Percentiles rank a stretch among this genome's conserved stretches.
Conservation (phyloP, 306 rosid genomes). For the Prunus salicina region DNA sequence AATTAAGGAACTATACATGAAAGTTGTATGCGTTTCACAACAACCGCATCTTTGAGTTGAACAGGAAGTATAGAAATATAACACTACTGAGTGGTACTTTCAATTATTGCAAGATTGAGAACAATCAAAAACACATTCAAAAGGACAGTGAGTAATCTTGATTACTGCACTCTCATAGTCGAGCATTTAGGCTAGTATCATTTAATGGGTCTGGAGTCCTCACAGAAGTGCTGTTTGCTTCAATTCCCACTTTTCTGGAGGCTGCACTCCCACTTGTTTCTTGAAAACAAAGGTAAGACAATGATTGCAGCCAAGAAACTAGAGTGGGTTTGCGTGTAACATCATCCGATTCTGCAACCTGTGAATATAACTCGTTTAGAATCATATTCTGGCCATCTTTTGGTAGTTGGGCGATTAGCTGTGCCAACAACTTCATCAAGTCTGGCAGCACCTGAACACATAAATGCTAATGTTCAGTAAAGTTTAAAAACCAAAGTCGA, state of each 20-base stretch:
- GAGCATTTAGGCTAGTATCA: constrained; percentile 43
- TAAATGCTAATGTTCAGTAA: constrained; percentile 6
- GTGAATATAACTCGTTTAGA: constrained; percentile 73
- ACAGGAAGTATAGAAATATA: background rate
- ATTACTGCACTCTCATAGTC: constrained; percentile 42
- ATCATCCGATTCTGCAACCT: constrained; percentile 90
- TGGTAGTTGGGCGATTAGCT: constrained; percentile 61
- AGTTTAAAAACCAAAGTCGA: background rate
- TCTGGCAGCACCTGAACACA: constrained; percentile 70
- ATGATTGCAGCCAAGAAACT: constrained; percentile 95
- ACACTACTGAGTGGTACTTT: background rate
- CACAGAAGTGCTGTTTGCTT: constrained; percentile 21
- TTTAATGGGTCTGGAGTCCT: constrained; percentile 29
- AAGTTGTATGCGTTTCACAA: background rate
- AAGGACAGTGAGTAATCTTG: background rate
- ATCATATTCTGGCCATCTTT: constrained; percentile 64
- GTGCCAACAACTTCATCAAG: constrained; percentile 79
- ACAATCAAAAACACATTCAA: background rate
- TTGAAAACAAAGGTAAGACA: constrained; percentile 73
- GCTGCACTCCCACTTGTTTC: constrained; percentile 31
- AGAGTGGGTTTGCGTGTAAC: constrained; percentile 73
- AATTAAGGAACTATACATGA: background rate
- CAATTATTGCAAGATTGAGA: background rate
- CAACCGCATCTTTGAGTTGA: background rate
- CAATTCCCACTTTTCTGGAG: constrained; percentile 30